A percentile compares a stretch with the other conserved stretches of the same genome.
Conservation (phyloP, 345 rosid species). For the Salix koriyanagi region DNA sequence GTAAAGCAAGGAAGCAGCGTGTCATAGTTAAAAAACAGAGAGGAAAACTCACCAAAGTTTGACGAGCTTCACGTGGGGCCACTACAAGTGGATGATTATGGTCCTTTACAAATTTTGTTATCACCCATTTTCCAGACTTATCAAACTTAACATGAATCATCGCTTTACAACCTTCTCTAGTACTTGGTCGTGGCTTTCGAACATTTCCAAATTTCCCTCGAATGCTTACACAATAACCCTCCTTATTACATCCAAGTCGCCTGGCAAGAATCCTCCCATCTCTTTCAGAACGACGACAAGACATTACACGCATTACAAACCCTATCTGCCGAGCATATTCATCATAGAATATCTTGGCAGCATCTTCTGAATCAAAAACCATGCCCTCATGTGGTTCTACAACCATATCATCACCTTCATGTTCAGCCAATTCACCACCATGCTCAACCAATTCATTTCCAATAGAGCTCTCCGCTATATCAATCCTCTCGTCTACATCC, state of each 20-base stretch:
- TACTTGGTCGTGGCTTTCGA: conserved; percentile 67
- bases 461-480: conserved; percentile 35
- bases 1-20: background rate
- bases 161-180: conserved; percentile 90
- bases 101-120: conserved; percentile 75
- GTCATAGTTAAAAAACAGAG: background rate
- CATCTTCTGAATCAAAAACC: conserved; percentile 87
- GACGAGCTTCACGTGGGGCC: conserved; percentile 75
- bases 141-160: conserved; percentile 80
- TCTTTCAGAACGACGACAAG: conserved; percentile 88
- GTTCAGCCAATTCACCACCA: conserved; percentile 27
- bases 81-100: conserved; percentile 84
- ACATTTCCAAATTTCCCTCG: conserved; percentile 67
- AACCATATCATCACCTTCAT: conserved; percentile 32
- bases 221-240: conserved; percentile 77
- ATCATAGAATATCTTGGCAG: conserved; percentile 78
- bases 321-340: conserved; percentile 76
- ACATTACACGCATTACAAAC: conserved; percentile 92
- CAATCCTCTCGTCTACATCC: conserved; percentile 49
- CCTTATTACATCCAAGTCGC: conserved; percentile 90
- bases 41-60: conserved; percentile 53
- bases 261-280: conserved; percentile 86
- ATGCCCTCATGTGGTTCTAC: conserved; percentile 72
- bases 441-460: conserved; percentile 25
- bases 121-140: conserved; percentile 76